phyloP scores from a whole-genome alignment of 2,329 filamentous ascomycete species.

The Alternaria atra region DNA sequence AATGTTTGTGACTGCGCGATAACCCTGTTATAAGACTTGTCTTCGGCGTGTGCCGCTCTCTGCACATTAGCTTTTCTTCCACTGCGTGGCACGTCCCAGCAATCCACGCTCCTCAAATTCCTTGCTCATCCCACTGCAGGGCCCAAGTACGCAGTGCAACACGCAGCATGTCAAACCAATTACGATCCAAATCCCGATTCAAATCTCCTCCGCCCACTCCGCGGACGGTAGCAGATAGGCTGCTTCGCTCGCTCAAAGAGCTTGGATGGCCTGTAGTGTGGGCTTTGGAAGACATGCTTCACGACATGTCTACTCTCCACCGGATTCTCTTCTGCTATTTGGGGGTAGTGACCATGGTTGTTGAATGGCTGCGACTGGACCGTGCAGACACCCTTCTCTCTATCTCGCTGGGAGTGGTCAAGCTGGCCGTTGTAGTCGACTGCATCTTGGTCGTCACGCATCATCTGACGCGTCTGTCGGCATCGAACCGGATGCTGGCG shows the following conservation, averaged over 20 bases:
- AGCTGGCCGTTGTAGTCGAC: background rate
- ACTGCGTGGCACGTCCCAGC: background rate
- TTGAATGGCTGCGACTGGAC: background rate
- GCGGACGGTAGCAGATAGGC: background rate
- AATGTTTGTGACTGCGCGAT: background rate
- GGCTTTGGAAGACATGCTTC: background rate
- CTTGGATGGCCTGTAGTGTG: background rate
- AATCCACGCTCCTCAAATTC: background rate
- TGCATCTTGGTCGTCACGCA: constrained; percentile 4
- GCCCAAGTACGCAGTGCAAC: too few species aligned
- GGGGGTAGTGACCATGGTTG: background rate
- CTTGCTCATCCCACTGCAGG: background rate
- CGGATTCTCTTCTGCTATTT: background rate
- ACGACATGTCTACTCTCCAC: background rate
- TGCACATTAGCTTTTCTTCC: too few species aligned
- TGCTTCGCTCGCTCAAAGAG: background rate
- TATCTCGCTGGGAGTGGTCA: background rate
- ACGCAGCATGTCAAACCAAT: background rate
- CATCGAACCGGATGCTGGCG: background rate
- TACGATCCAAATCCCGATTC: background rate
- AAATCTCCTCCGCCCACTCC: background rate
- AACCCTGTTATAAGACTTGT: background rate
- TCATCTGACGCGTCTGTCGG: background rate
- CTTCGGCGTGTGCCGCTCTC: too few species aligned
- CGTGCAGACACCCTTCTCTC: background rate